Conservation (phyloP, 2,329 filamentous ascomycete species). For the Falciphora oryzae region DNA sequence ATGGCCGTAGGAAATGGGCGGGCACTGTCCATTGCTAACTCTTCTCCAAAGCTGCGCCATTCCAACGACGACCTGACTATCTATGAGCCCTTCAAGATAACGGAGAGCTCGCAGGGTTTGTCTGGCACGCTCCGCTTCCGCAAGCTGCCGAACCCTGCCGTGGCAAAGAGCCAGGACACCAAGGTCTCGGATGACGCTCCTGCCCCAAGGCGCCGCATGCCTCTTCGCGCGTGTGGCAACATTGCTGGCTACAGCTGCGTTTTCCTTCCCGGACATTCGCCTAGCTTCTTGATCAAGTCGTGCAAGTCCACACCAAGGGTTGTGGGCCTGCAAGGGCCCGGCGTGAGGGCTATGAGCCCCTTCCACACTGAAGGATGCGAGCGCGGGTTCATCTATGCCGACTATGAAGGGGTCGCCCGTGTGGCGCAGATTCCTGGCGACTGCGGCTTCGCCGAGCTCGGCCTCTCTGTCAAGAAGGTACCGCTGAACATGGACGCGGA, state of each 20-base stretch:
- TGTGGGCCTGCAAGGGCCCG: slow-evolving; percentile 62
- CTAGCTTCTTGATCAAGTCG: slow-evolving; percentile 78
- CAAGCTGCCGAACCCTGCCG: slow-evolving; percentile 63
- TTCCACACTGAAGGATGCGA: slow-evolving; percentile 76
- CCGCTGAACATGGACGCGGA: slow-evolving; percentile 64
- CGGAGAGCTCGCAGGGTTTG: slow-evolving; percentile 36
- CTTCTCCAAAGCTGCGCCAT: slow-evolving; percentile 58
- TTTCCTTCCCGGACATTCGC: slow-evolving; percentile 74
- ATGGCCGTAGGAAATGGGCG: background rate
- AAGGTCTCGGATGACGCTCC: slow-evolving; percentile 32
- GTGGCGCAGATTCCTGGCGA: slow-evolving; percentile 65
- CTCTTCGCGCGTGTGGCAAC: slow-evolving; percentile 54
- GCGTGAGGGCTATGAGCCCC: slow-evolving; percentile 64
- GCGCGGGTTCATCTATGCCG: slow-evolving; percentile 76
- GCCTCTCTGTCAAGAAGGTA: slow-evolving; percentile 69
- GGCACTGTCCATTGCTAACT: slow-evolving; percentile 10
- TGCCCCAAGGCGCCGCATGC: slow-evolving; percentile 36
- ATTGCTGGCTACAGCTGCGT: slow-evolving; percentile 76
- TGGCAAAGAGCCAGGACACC: slow-evolving; percentile 55
- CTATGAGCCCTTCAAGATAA: slow-evolving; percentile 69
- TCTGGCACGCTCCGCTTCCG: slow-evolving; percentile 63
- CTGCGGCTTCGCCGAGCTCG: slow-evolving; percentile 65
- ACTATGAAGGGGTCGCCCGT: slow-evolving; percentile 64
- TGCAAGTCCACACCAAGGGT: slow-evolving; percentile 71
- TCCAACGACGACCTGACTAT: slow-evolving; percentile 76